These are phyloP conservation scores for Colletotrichum tofieldiae DNA, from an alignment of 2,329 filamentous ascomycete species.

Conservation along the genomic window DNA sequence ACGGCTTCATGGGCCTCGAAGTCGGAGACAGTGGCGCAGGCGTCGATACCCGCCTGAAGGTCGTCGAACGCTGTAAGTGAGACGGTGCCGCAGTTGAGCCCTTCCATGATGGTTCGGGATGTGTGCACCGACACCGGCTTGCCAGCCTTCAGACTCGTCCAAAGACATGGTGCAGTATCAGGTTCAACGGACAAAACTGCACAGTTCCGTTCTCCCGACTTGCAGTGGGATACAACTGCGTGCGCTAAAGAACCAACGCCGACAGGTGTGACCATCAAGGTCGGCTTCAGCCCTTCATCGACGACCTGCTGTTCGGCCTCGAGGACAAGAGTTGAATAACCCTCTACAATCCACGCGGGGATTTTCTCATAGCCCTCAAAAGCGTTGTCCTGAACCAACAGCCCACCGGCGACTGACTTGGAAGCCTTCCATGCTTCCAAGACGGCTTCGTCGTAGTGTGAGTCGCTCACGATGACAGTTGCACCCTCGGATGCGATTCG, in stretches of 20 bases:
- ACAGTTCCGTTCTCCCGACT: conserved; percentile 54
- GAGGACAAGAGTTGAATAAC: conserved; percentile 80
- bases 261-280: conserved; percentile 74
- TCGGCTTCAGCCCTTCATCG: conserved; percentile 52
- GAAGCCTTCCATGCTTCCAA: conserved; percentile 61
- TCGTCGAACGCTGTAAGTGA: conserved; percentile 77
- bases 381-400: conserved; percentile 79
- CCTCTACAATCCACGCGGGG: conserved; percentile 83
- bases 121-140: conserved; percentile 67
- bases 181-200: conserved; percentile 79
- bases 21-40: conserved; percentile 73
- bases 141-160: conserved; percentile 66
- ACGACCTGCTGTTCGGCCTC: conserved; percentile 76
- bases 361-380: conserved; percentile 78
- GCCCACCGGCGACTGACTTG: conserved; percentile 53
- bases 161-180: conserved; percentile 73
- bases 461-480: conserved; percentile 57
- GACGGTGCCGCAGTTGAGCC: conserved; percentile 81
- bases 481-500: conserved; percentile 76
- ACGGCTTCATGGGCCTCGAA: conserved; percentile 73
- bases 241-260: conserved; percentile 83
- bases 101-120: conserved; percentile 78
- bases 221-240: conserved; percentile 77
- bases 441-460: conserved; percentile 76
- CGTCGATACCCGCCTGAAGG: conserved; percentile 72